phyloP scores from a whole-genome alignment of 805 yeast species.

The Starmerella geochares region DNA sequence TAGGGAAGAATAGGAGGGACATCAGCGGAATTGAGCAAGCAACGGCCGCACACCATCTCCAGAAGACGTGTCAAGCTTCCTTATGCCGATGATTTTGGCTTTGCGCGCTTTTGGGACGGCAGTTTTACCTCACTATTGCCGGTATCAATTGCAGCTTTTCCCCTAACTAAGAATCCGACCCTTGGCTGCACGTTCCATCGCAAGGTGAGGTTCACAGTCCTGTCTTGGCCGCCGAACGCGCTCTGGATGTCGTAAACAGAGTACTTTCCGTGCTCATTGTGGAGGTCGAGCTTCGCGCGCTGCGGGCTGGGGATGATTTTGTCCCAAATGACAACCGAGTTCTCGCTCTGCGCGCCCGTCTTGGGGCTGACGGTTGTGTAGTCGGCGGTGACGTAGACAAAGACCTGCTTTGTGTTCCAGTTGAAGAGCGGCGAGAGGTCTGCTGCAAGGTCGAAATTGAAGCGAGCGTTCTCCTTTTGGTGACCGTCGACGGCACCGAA shows the following conservation, averaged over 20 bases:
- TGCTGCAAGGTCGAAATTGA: conserved; percentile 58
- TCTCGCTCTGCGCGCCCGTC: conserved; percentile 30
- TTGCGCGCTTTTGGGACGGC: conserved; percentile 7
- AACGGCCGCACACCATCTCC: neutral
- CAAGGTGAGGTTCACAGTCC: conserved; percentile 56
- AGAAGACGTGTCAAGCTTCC: no score
- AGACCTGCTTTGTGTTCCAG: conserved; percentile 97
- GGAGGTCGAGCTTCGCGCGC: conserved; percentile 48
- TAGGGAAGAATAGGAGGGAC: no score
- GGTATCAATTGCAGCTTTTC: conserved; percentile 29
- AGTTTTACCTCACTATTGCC: conserved; percentile 6
- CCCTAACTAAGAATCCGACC: conserved; percentile 69
- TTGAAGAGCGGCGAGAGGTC: conserved; percentile 76
- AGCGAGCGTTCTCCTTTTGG: conserved; percentile 65
- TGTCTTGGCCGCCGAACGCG: conserved; percentile 36
- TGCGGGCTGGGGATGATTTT: conserved; percentile 52
- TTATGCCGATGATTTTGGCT: neutral
- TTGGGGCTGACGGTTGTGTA: conserved; percentile 42
- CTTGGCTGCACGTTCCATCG: conserved; percentile 92
- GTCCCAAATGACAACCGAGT: conserved; percentile 86
- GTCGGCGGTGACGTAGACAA: conserved; percentile 80
- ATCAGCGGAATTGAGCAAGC: no score
- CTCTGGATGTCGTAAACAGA: conserved; percentile 77
- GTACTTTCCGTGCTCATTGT: conserved; percentile 56
- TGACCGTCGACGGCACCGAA: conserved; percentile 58